These are phyloP conservation scores for Tricholoma terreum DNA, from an alignment of 768 basidiomycete species.

Conservation along the genomic window DNA sequence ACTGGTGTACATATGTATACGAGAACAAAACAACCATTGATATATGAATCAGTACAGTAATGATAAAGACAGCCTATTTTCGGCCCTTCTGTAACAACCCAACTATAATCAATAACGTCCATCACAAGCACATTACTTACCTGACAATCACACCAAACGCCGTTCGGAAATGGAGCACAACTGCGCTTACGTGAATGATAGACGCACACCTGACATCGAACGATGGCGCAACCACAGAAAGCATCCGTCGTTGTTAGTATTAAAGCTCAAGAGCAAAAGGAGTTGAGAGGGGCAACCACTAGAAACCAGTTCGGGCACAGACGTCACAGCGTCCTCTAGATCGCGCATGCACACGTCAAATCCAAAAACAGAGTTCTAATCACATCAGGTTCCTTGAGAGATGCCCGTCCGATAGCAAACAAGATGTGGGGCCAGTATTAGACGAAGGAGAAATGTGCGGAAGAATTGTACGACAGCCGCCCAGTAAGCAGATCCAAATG, in stretches of 20 bases:
- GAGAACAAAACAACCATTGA: constrained; percentile 3
- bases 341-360: not conserved
- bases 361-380: constrained; percentile 2
- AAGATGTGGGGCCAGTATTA: not conserved
- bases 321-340: constrained; percentile 6
- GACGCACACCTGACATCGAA: not conserved
- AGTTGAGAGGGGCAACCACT: not conserved
- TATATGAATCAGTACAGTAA: constrained; percentile 3
- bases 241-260: constrained; percentile 3
- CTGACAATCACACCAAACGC: constrained; percentile 1
- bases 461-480: not conserved
- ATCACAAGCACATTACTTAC: constrained; percentile 2
- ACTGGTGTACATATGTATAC: not conserved
- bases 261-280: not conserved
- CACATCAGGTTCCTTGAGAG: constrained; percentile 1
- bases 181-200: constrained; percentile 6
- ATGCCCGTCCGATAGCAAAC: not conserved
- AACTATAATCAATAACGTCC: constrained; percentile 1
- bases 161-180: not conserved
- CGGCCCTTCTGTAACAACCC: not conserved
- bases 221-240: constrained; percentile 5
- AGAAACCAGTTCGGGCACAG: constrained; percentile 3
- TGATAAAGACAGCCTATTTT: constrained; percentile 2
- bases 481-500: not conserved
- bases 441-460: not conserved